A percentile compares a stretch with the other conserved stretches of the same genome.
Conservation (phyloP, 257 asterid genomes). For the Forsythia suspensa region DNA sequence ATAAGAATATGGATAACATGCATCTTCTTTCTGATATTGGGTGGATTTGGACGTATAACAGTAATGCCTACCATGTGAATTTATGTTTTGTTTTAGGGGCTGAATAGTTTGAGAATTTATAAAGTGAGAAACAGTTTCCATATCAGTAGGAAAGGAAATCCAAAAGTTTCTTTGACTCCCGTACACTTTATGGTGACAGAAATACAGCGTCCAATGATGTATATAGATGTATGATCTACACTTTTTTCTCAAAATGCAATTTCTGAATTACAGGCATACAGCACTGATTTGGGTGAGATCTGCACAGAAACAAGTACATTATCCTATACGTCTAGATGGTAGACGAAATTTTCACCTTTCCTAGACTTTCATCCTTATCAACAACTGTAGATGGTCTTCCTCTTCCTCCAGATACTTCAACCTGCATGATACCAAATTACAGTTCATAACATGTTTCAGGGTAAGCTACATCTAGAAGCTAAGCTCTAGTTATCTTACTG, state of each 20-base stretch:
- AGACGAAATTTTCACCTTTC: slow-evolving; percentile 61
- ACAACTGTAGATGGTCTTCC: slow-evolving; percentile 88
- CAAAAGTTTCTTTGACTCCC: not conserved
- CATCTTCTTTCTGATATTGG: not conserved
- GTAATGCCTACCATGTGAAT: not conserved
- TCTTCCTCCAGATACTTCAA: slow-evolving; percentile 93
- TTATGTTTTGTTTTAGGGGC: not conserved
- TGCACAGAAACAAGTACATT: not conserved
- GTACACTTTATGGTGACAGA: not conserved
- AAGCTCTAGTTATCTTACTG: slow-evolving; percentile 49
- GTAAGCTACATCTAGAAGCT: slow-evolving; percentile 16
- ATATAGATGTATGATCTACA: not conserved
- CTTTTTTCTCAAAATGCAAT: not conserved
- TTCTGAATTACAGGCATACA: not conserved
- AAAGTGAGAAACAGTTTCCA: not conserved
- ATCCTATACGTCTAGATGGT: not conserved
- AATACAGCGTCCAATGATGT: not conserved
- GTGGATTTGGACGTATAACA: not conserved
- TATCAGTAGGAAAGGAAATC: not conserved
- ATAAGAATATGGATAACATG: not conserved
- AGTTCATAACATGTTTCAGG: slow-evolving; percentile 18
- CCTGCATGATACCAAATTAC: slow-evolving; percentile 51
- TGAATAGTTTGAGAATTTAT: not conserved
- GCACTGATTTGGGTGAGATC: slow-evolving; percentile 1
- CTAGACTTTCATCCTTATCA: slow-evolving; percentile 94